These are phyloP conservation scores for Solanum hybrid DNA, from an alignment of 305 asterid genomes.

Conservation along the genomic window DNA sequence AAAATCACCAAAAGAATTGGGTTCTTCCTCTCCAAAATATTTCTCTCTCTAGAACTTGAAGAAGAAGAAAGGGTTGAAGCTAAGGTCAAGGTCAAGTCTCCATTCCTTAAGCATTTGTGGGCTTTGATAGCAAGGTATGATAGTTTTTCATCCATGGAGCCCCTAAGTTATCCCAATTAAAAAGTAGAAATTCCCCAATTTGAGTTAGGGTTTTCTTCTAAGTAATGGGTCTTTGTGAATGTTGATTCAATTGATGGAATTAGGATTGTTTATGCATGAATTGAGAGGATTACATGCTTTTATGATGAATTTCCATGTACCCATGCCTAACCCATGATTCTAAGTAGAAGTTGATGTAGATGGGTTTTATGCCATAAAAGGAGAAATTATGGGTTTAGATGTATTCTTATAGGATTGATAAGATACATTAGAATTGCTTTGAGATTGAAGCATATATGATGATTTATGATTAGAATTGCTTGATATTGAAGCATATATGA, in stretches of 20 bases:
- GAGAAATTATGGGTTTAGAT: neutral
- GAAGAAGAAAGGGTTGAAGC: too few species aligned
- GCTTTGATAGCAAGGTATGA: too few species aligned
- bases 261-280: neutral
- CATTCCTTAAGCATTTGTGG: too few species aligned
- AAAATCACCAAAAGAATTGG: too few species aligned
- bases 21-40: too few species aligned
- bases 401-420: neutral
- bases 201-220: too few species aligned
- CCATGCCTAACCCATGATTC: neutral
- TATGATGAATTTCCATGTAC: neutral
- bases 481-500: neutral
- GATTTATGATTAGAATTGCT: neutral
- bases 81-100: too few species aligned
- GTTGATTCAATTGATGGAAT: neutral
- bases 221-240: too few species aligned
- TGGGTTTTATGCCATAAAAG: neutral
- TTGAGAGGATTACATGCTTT: neutral
- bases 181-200: too few species aligned
- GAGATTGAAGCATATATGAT: neutral
- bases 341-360: neutral
- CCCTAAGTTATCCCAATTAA: too few species aligned
- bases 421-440: neutral
- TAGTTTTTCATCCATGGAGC: too few species aligned
- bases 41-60: too few species aligned